Evolutionary conservation across 352 stramenopile genomes (phyloP).

Genomic region (Pythium guiyangense): DNA sequence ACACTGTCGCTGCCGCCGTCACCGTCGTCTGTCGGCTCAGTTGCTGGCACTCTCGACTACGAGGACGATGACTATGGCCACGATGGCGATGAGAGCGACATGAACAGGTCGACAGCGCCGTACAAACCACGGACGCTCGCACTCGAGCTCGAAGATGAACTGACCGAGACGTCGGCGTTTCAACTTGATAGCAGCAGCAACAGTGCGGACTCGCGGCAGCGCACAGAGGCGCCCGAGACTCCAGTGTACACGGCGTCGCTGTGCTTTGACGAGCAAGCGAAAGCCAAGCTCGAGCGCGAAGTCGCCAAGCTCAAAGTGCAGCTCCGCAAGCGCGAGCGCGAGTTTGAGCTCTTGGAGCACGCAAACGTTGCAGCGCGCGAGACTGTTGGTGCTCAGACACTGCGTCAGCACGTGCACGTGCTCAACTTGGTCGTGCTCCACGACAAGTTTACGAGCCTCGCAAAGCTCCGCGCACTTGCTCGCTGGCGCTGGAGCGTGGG

Average conservation of each 20-base stretch:
- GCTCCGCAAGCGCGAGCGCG: constrained; percentile 30
- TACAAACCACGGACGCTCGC: neutral
- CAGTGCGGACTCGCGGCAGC: neutral
- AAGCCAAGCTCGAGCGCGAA: constrained; percentile 29
- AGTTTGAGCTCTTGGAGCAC: constrained; percentile 19
- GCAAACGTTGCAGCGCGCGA: constrained; percentile 10
- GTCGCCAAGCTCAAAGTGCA: constrained; percentile 29
- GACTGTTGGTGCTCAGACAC: constrained; percentile 1
- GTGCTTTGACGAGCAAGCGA: constrained; percentile 27
- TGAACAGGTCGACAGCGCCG: neutral
- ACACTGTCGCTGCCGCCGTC: neutral
- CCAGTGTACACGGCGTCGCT: constrained; percentile 16
- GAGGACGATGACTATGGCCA: neutral
- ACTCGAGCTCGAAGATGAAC: neutral
- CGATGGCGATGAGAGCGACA: neutral
- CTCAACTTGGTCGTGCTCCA: constrained; percentile 33
- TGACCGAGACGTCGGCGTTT: neutral
- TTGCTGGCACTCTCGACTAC: no score
- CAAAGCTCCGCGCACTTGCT: constrained; percentile 23
- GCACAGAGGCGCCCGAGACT: neutral
- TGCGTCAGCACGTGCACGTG: constrained; percentile 24
- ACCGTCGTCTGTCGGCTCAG: neutral
- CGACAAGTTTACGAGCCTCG: constrained; percentile 18
- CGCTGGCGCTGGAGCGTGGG: constrained; percentile 22
- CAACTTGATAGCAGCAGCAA: neutral